phyloP scores from a whole-genome alignment of 257 asterid genomes.

The Solanum commersonii region DNA sequence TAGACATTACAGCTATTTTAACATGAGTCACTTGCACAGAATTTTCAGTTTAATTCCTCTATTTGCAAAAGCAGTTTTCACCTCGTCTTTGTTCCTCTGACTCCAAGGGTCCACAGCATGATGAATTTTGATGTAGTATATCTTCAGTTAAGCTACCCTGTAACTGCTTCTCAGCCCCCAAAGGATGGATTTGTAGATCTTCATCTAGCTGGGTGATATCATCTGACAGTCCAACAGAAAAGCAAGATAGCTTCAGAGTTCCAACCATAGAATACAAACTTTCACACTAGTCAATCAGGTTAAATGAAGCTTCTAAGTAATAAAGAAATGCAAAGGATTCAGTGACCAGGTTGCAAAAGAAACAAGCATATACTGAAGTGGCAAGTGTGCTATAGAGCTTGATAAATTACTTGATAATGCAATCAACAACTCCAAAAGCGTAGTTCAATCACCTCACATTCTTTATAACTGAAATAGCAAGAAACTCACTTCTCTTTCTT shows the following conservation, averaged over 20 bases:
- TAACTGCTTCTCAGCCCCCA: conserved; percentile 11
- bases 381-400: background rate
- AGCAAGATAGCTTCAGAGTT: conserved; percentile 6
- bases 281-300: background rate
- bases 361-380: background rate
- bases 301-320: conserved; percentile 4
- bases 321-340: background rate
- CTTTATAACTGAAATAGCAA: background rate
- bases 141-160: conserved; percentile 15
- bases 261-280: background rate
- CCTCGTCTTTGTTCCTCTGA: conserved; percentile 35
- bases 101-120: conserved; percentile 12
- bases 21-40: background rate
- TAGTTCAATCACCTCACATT: background rate
- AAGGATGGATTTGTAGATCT: conserved; percentile 20
- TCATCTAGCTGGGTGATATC: conserved; percentile 71
- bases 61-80: conserved; percentile 16
- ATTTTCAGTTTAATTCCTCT: background rate
- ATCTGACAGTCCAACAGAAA: conserved; percentile 42
- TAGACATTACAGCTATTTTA: background rate
- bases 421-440: background rate
- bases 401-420: background rate
- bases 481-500: background rate
- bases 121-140: conserved; percentile 18
- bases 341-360: background rate